Conservation (phyloP, 2,329 filamentous ascomycete species). For the Bertia moriformis region DNA sequence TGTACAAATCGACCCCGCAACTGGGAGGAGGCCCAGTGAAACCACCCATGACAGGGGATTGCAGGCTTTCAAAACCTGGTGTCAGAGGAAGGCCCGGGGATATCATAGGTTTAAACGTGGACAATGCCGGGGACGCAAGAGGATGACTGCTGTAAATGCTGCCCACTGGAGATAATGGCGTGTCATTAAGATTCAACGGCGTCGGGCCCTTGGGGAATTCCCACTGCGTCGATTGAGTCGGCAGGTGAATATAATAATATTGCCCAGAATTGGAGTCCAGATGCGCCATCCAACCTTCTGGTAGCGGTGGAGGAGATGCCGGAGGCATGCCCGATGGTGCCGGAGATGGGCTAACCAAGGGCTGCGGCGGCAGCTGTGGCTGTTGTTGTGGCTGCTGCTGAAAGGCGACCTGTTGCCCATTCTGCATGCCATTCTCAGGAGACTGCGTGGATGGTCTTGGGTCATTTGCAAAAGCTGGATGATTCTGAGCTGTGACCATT, state of each 20-base stretch:
- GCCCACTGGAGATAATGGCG: constrained; percentile 68
- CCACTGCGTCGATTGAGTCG: constrained; percentile 93
- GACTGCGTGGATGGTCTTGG: neutral
- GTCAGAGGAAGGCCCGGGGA: constrained; percentile 72
- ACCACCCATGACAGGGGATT: constrained; percentile 58
- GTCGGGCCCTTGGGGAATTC: constrained; percentile 95
- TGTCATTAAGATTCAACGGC: constrained; percentile 68
- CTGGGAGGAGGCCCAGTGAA: constrained; percentile 80
- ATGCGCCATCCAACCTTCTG: constrained; percentile 96
- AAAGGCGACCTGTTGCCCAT: neutral
- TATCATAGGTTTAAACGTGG: constrained; percentile 68
- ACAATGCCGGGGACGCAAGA: constrained; percentile 51
- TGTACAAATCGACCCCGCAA: constrained; percentile 86
- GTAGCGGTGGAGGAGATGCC: constrained; percentile 71
- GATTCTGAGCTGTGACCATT: neutral
- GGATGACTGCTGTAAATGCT: constrained; percentile 65
- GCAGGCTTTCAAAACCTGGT: constrained; percentile 71
- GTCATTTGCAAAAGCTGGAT: constrained; percentile 1
- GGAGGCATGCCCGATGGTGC: constrained; percentile 2
- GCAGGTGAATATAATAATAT: constrained; percentile 96
- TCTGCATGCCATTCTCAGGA: neutral
- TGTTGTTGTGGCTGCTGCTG: neutral
- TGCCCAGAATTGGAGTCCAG: constrained; percentile 90
- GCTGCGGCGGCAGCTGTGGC: constrained; percentile 5
- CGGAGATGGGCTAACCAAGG: constrained; percentile 6